Evolutionary conservation across 2,329 filamentous ascomycete genomes (phyloP).

Genomic region (Chaetothyriales sp.): DNA sequence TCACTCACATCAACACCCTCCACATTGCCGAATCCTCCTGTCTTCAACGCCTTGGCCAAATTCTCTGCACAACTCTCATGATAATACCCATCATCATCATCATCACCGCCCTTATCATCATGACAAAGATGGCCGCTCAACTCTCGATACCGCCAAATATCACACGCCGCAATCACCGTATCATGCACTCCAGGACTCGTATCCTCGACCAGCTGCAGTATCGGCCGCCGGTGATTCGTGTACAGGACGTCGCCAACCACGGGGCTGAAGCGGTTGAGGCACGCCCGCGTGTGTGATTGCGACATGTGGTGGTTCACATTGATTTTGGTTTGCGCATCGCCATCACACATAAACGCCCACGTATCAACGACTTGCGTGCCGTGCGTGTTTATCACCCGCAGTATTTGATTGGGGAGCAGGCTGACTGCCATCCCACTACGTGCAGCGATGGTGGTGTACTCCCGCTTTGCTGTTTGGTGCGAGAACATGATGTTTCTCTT

Average conservation of each 20-base stretch:
- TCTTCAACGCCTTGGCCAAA: constrained; percentile 23
- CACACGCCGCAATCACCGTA: constrained; percentile 30
- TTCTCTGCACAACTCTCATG: constrained; percentile 32
- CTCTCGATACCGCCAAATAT: constrained; percentile 26
- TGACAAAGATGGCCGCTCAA: constrained; percentile 15
- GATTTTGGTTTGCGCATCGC: neutral
- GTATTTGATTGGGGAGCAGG: constrained; percentile 25
- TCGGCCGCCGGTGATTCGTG: constrained; percentile 25
- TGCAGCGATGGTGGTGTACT: constrained; percentile 30
- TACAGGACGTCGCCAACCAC: constrained; percentile 24
- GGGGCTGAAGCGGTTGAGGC: constrained; percentile 21
- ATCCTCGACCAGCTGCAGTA: constrained; percentile 26
- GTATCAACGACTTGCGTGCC: constrained; percentile 40
- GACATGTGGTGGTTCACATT: constrained; percentile 20
- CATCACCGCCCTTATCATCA: too few relatives aligned
- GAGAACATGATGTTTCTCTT: neutral
- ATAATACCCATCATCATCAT: constrained; percentile 17
- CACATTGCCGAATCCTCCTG: constrained; percentile 17
- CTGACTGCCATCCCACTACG: constrained; percentile 30
- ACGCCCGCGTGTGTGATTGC: constrained; percentile 28
- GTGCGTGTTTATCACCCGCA: constrained; percentile 36
- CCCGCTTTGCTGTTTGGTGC: constrained; percentile 1
- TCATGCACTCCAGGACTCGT: constrained; percentile 29
- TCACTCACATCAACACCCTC: constrained; percentile 13
- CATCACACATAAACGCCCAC: constrained; percentile 27